Evolutionary conservation across 176 grass and related monocot species (phyloP), one percentile per base, ranked within the genome.

Genomic region (maize (Zea mays)): DNA sequence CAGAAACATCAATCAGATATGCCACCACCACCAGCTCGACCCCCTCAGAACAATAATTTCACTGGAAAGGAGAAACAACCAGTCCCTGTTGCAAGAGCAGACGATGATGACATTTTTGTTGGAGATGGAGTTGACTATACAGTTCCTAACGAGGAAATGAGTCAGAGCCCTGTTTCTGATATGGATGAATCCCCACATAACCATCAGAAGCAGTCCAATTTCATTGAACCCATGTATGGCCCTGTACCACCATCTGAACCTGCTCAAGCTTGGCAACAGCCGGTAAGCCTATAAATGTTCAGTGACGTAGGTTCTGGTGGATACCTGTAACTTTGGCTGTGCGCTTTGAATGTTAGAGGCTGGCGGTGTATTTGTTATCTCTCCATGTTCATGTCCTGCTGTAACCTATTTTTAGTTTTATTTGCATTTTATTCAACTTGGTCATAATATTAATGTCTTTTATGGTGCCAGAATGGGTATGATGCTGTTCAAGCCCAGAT

Each of bases 401-500:
- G 72, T 14, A 41, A 52, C 12, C 34, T 19, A 15, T 11, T 55
- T 63, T 50, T 52, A 4, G 16, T 49, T 21, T 57, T 10, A 21
- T 77, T 34, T 79, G 0, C 27, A 27, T 27, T 27, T 27, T 27
- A 27, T 27, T 27, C 27, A 65, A n/a, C 40, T 72, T 79, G 36
- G 43, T 80, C 47, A 11, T 90, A 56, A 76, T n/a, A 13, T 42
- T 72, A 5, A 8, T 75, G 14, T 80, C 16, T 82, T 43, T 85
- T 57, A 54, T 71, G 79, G 35, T 83, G 60, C 21, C 83, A 98
- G 96, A 85, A 92, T 65, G 92, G 83, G n/a, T 94, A 98, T 75
- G 96, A 94, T 88, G 87, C 81, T 54, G 86, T 91, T 75, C 96
- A 98, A 85, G 85, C 90, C 44, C 96, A 95, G 82, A 93, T 99